These are phyloP conservation scores for Ceratocystis lukuohia DNA, from an alignment of 2,329 filamentous ascomycete species.

Conservation along the genomic window DNA sequence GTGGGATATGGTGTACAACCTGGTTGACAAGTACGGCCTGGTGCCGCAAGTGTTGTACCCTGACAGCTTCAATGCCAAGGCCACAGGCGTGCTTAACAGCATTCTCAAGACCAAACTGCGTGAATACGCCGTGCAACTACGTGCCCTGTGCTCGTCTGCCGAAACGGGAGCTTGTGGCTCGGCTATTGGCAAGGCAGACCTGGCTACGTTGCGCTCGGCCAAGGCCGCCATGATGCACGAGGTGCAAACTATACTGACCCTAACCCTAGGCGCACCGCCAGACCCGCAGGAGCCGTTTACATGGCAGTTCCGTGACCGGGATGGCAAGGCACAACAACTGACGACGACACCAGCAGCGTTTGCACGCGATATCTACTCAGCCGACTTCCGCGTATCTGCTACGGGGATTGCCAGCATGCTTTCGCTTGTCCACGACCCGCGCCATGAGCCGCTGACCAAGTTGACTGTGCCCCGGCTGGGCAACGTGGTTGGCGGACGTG, in stretches of 20 bases:
- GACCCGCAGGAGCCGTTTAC: slow-evolving; percentile 53
- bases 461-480: slow-evolving; percentile 67
- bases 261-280: slow-evolving; percentile 70
- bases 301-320: slow-evolving; percentile 66
- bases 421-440: slow-evolving; percentile 74
- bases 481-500: slow-evolving; percentile 64
- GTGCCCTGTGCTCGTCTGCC: slow-evolving; percentile 79
- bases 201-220: slow-evolving; percentile 32
- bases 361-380: slow-evolving; percentile 43
- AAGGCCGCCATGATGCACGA: slow-evolving; percentile 69
- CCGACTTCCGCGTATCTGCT: slow-evolving; percentile 31
- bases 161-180: slow-evolving; percentile 48
- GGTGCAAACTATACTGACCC: slow-evolving; percentile 66
- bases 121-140: slow-evolving; percentile 65
- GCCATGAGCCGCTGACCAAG: slow-evolving; percentile 57
- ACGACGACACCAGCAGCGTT: slow-evolving; percentile 57
- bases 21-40: slow-evolving; percentile 79
- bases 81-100: slow-evolving; percentile 54
- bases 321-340: slow-evolving; percentile 49
- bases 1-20: slow-evolving; percentile 83
- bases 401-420: slow-evolving; percentile 56
- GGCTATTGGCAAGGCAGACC: slow-evolving; percentile 23
- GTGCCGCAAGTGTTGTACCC: slow-evolving; percentile 72
- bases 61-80: slow-evolving; percentile 65
- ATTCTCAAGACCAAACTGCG: slow-evolving; percentile 74